Conservation (phyloP, 2,329 filamentous ascomycete genomes). For the Berkeleyomyces rouxiae region DNA sequence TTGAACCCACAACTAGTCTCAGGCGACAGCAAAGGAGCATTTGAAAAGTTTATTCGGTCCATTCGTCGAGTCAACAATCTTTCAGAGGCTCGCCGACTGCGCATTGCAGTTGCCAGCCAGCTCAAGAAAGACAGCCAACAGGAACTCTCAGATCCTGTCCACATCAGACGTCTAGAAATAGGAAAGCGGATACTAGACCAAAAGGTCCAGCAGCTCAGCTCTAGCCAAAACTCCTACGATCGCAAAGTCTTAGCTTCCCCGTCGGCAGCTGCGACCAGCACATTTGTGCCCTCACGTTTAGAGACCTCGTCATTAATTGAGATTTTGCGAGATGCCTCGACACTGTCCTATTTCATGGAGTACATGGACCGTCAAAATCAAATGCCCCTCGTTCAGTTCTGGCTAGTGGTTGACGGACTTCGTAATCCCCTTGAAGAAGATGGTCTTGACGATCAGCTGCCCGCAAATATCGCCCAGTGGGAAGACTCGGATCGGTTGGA, state of each 20-base stretch:
- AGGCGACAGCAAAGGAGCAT: constrained; percentile 76
- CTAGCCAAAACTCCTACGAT: constrained; percentile 10
- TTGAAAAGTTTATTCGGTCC: constrained; percentile 82
- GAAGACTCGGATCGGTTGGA: constrained; percentile 72
- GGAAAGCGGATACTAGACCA: constrained; percentile 82
- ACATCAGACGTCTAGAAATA: constrained; percentile 78
- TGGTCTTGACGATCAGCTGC: constrained; percentile 38
- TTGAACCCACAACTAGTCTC: constrained; percentile 65
- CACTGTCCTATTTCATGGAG: constrained; percentile 97
- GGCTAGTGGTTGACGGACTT: constrained; percentile 93
- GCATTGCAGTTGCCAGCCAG: constrained; percentile 84
- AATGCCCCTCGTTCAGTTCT: constrained; percentile 89
- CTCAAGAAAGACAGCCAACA: constrained; percentile 67
- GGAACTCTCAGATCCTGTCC: constrained; percentile 68
- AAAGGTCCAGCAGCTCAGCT: constrained; percentile 55
- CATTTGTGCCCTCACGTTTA: constrained; percentile 39
- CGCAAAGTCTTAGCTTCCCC: constrained; percentile 12
- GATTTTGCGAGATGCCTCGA: constrained; percentile 75
- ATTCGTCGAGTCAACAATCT: constrained; percentile 81
- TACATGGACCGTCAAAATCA: constrained; percentile 87
- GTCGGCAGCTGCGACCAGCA: constrained; percentile 16
- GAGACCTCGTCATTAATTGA: constrained; percentile 66
- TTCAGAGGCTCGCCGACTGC: constrained; percentile 80
- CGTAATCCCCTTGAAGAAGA: constrained; percentile 81
- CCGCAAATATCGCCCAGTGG: constrained; percentile 51